Evolutionary conservation across 306 rosid species (phyloP).

Genomic region (Hippophae rhamnoides): DNA sequence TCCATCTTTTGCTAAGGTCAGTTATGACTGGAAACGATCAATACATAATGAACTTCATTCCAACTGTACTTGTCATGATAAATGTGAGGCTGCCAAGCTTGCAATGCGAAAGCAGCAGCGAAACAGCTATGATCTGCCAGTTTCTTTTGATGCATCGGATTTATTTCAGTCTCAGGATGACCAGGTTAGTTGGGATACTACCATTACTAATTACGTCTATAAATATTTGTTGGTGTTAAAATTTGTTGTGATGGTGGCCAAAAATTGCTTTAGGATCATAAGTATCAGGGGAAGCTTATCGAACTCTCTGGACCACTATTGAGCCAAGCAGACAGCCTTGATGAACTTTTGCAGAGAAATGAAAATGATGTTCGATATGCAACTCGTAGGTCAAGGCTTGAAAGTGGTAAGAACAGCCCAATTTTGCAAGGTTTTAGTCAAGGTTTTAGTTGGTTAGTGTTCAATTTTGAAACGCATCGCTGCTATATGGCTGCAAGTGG

Average conservation of each 20-base stretch:
- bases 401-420: conserved; percentile 44
- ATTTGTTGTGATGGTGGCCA: not conserved
- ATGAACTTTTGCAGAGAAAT: conserved; percentile 40
- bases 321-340: conserved; percentile 26
- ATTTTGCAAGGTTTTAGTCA: not conserved
- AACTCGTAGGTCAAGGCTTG: conserved; percentile 64
- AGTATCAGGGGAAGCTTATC: conserved; percentile 22
- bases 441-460: not conserved
- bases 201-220: not conserved
- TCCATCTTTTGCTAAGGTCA: conserved; percentile 56
- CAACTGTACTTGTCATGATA: conserved; percentile 5
- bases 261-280: conserved; percentile 24
- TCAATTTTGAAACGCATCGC: not conserved
- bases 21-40: conserved; percentile 28
- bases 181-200: conserved; percentile 26
- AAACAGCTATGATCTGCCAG: conserved; percentile 6
- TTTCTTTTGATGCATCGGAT: conserved; percentile 48
- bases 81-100: conserved; percentile 16
- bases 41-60: conserved; percentile 22
- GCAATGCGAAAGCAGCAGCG: conserved; percentile 23
- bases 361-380: conserved; percentile 42
- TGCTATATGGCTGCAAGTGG: not conserved
- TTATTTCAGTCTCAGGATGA: conserved; percentile 17
- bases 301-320: conserved; percentile 44
- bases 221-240: not conserved